phyloP scores from a whole-genome alignment of 1,284 basidiomycete species.

The Papiliotrema laurentii region DNA sequence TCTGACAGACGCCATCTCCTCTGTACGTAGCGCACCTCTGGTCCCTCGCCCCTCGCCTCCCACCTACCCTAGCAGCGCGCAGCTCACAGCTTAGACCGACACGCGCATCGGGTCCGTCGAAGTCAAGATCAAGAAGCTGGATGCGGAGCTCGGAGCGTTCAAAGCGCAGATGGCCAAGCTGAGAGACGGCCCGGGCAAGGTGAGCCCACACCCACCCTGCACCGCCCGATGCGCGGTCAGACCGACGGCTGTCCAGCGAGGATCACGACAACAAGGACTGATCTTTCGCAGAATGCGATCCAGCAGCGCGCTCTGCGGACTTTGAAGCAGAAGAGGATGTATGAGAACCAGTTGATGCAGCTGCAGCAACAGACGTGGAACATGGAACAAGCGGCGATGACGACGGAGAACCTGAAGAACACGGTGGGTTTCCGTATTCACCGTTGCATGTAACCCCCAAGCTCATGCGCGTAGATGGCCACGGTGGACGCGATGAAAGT shows the following conservation, averaged over 20 bases:
- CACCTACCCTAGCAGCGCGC: not conserved
- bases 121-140: constrained; percentile 95
- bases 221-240: too few relatives aligned
- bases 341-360: constrained; percentile 87
- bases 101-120: constrained; percentile 82
- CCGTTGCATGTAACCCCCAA: not conserved
- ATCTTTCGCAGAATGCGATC: constrained; percentile 65
- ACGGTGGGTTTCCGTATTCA: constrained; percentile 51
- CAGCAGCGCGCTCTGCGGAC: constrained; percentile 92
- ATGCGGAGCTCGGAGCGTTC: constrained; percentile 86
- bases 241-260: too few relatives aligned
- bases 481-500: constrained; percentile 95
- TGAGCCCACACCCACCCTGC: too few relatives aligned
- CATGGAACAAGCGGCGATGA: constrained; percentile 94
- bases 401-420: constrained; percentile 94
- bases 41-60: not conserved
- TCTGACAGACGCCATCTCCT: constrained; percentile 84
- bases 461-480: constrained; percentile 65
- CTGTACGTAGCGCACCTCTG: constrained; percentile 55
- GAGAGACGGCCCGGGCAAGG: constrained; percentile 92
- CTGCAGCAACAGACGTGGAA: constrained; percentile 95
- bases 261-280: not conserved
- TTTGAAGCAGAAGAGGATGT: constrained; percentile 90
- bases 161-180: constrained; percentile 96
- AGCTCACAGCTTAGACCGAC: constrained; percentile 65